A percentile compares a stretch with the other conserved stretches of the same genome.
Conservation (phyloP, 2,329 filamentous ascomycete genomes). For the Exophiala bonariae region DNA sequence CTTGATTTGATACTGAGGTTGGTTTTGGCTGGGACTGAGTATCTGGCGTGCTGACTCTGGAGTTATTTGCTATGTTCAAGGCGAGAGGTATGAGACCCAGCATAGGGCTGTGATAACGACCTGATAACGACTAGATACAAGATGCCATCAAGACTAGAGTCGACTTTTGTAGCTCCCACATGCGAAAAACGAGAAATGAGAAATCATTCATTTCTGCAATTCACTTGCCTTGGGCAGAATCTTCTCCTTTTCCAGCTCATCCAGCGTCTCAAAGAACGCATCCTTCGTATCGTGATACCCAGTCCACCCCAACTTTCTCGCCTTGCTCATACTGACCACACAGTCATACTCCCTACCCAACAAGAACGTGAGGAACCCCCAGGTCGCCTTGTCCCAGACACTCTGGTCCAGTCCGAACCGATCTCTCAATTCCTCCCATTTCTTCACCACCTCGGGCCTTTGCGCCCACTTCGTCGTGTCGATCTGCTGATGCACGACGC, state of each 20-base stretch:
- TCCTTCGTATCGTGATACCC: conserved; percentile 43
- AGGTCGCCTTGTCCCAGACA: conserved; percentile 46
- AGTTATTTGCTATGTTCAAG: too few relatives aligned
- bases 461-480: conserved; percentile 45
- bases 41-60: too few relatives aligned
- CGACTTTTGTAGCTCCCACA: too few relatives aligned
- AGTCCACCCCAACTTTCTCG: conserved; percentile 46
- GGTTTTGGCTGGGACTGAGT: too few relatives aligned
- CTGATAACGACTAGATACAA: too few relatives aligned
- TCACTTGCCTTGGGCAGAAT: conserved; percentile 26
- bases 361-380: conserved; percentile 45
- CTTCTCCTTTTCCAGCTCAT: conserved; percentile 30
- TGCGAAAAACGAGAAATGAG: too few relatives aligned
- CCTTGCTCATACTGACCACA: conserved; percentile 44
- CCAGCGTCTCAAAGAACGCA: conserved; percentile 37
- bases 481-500: conserved; percentile 35
- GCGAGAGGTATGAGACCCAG: neutral
- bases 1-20: neutral
- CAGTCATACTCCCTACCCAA: conserved; percentile 38
- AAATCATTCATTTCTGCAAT: neutral
- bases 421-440: conserved; percentile 39
- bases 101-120: neutral
- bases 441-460: conserved; percentile 37
- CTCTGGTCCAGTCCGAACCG: conserved; percentile 38
- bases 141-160: too few relatives aligned